phyloP scores from a whole-genome alignment of 129 eudicot species.

The Artemisia annua region DNA sequence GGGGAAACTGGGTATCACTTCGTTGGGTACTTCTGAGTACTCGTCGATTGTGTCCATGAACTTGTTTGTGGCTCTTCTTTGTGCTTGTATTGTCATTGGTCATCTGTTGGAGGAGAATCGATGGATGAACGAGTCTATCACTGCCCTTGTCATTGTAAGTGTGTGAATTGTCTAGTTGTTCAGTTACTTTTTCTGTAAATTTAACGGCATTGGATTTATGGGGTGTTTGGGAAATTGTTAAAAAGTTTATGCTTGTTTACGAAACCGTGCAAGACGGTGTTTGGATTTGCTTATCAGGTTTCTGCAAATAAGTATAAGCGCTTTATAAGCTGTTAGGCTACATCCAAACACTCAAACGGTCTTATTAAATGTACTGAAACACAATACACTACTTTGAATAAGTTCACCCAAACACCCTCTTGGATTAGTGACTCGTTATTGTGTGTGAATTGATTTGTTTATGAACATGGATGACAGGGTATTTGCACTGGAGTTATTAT shows the following conservation, averaged over 20 bases:
- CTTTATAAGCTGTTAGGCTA: too few species aligned
- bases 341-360: too few species aligned
- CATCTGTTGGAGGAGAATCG: conserved; percentile 86
- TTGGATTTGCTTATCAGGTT: too few species aligned
- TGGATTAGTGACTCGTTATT: too few species aligned
- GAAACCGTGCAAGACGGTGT: too few species aligned
- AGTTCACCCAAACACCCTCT: too few species aligned
- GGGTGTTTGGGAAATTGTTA: too few species aligned
- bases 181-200: background rate
- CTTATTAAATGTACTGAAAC: too few species aligned
- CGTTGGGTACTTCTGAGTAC: conserved; percentile 52
- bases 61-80: conserved; percentile 79
- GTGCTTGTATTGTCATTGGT: conserved; percentile 84
- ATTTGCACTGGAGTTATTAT: conserved; percentile 72
- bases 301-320: too few species aligned
- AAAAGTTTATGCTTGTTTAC: too few species aligned
- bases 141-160: conserved; percentile 83
- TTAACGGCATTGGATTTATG: background rate
- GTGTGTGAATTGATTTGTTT: background rate
- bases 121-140: conserved; percentile 96
- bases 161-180: background rate
- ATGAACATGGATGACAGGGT: conserved; percentile 51
- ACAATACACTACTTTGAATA: too few species aligned
- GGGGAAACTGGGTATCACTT: conserved; percentile 32
- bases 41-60: conserved; percentile 65